These are phyloP conservation scores for Ceratonia siliqua DNA, from an alignment of 306 rosid genomes.

Conservation along the genomic window DNA sequence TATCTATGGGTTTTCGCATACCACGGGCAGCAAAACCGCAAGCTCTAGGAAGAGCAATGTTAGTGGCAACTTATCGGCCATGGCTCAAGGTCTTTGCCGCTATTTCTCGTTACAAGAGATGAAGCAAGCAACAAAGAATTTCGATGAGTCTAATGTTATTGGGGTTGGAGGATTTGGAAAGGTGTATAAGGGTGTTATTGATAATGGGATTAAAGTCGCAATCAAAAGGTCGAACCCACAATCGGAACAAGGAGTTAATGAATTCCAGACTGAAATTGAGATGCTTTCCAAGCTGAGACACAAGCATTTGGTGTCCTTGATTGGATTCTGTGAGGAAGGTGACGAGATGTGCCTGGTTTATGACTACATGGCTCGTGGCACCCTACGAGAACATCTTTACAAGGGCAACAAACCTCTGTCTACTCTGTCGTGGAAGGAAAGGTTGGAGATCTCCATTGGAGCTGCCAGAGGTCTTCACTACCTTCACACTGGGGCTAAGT, in stretches of 20 bases:
- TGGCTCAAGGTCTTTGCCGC: slow-evolving; percentile 58
- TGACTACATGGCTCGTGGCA: slow-evolving; percentile 59
- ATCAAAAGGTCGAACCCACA: slow-evolving; percentile 59
- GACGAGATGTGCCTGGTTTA: slow-evolving; percentile 60
- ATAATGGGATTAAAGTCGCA: slow-evolving; percentile 49
- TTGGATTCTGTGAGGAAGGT: slow-evolving; percentile 60
- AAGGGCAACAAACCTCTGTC: slow-evolving; percentile 45
- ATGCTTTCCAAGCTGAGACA: slow-evolving; percentile 68
- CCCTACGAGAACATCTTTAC: slow-evolving; percentile 57
- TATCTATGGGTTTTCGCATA: slow-evolving; percentile 33
- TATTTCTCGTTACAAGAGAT: slow-evolving; percentile 54
- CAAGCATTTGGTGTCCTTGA: slow-evolving; percentile 63
- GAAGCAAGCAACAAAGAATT: slow-evolving; percentile 44
- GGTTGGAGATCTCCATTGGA: slow-evolving; percentile 64
- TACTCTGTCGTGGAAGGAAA: slow-evolving; percentile 56
- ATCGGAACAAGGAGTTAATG: slow-evolving; percentile 63
- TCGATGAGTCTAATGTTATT: slow-evolving; percentile 56
- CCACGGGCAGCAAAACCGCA: slow-evolving; percentile 33
- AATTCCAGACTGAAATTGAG: slow-evolving; percentile 60
- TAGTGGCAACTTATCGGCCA: slow-evolving; percentile 35
- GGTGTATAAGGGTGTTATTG: slow-evolving; percentile 58
- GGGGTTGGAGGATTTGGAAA: slow-evolving; percentile 71
- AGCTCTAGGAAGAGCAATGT: slow-evolving; percentile 40
- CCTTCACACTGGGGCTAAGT: slow-evolving; percentile 64
- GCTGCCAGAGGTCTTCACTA: slow-evolving; percentile 67